Evolutionary conservation across 495 filamentous ascomycete genomes (phyloP).

Genomic region (Pseudevernia furfuracea): DNA sequence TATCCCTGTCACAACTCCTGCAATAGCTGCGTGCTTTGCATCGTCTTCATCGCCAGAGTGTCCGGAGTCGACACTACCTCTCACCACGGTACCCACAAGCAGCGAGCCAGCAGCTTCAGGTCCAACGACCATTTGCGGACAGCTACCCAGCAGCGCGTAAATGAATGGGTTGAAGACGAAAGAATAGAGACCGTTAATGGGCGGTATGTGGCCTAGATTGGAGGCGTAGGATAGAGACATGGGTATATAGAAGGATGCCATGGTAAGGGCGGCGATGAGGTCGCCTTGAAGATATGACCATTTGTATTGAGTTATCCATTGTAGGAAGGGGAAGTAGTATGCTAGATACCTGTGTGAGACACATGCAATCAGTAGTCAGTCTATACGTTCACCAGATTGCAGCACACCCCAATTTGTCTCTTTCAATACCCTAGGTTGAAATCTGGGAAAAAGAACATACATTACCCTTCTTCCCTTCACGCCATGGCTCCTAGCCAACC

Average conservation of each 20-base stretch:
- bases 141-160: conserved; percentile 86
- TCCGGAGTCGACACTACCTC: conserved; percentile 61
- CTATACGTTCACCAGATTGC: not conserved
- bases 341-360: conserved; percentile 61
- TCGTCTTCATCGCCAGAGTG: conserved; percentile 63
- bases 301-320: conserved; percentile 80
- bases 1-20: conserved; percentile 82
- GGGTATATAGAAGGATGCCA: conserved; percentile 95
- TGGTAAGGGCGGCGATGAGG: conserved; percentile 74
- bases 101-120: conserved; percentile 92
- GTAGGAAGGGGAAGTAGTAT: conserved; percentile 87
- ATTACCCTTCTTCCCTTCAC: conserved; percentile 49
- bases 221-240: conserved; percentile 93
- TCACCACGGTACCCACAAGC: conserved; percentile 79
- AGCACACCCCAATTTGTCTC: not conserved
- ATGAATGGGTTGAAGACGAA: conserved; percentile 88
- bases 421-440: not conserved
- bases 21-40: conserved; percentile 65
- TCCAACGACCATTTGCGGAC: conserved; percentile 87
- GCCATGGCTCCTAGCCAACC: conserved; percentile 53
- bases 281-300: conserved; percentile 79
- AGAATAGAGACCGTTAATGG: conserved; percentile 90
- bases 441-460: conserved; percentile 34
- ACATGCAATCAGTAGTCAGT: not conserved
- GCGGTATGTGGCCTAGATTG: conserved; percentile 87